phyloP scores from a whole-genome alignment of 305 asterid species.

The Fraxinus baroniana region DNA sequence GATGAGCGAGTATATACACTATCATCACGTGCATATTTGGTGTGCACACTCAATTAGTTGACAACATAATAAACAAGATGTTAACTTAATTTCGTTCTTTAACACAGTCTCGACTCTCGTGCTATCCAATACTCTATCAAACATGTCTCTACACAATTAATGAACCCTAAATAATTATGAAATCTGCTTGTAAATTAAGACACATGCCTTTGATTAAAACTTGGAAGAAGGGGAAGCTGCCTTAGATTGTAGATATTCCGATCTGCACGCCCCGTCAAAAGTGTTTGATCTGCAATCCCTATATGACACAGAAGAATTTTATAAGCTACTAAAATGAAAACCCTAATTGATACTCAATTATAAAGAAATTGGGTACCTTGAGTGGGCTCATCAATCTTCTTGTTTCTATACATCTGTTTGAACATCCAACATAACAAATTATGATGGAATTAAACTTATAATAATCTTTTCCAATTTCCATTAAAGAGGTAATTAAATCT shows the following conservation, averaged over 20 bases:
- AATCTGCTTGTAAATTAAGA: background rate
- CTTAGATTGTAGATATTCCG: slow-evolving; percentile 59
- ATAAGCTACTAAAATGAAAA: slow-evolving; percentile 14
- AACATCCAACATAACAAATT: background rate
- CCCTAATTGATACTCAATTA: slow-evolving; percentile 18
- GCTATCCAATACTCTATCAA: background rate
- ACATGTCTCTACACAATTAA: background rate
- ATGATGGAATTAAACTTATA: background rate
- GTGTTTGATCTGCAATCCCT: slow-evolving; percentile 46
- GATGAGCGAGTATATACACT: background rate
- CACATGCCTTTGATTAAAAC: slow-evolving; percentile 38
- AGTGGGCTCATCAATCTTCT: slow-evolving; percentile 57
- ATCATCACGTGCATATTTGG: background rate
- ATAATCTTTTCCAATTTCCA: background rate
- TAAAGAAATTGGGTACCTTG: slow-evolving; percentile 40
- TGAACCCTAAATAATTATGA: background rate
- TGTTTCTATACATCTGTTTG: slow-evolving; percentile 80
- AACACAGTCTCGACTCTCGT: background rate
- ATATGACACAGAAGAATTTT: background rate
- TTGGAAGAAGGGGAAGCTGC: slow-evolving; percentile 62
- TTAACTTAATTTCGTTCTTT: background rate
- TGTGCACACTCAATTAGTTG: background rate
- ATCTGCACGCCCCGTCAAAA: slow-evolving; percentile 56
- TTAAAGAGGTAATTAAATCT: background rate
- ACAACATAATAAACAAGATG: background rate